A percentile compares a stretch with the other conserved stretches of the same genome.
phyloP scores from a whole-genome alignment of 257 asterid genomes.

The Gentiana dahurica region DNA sequence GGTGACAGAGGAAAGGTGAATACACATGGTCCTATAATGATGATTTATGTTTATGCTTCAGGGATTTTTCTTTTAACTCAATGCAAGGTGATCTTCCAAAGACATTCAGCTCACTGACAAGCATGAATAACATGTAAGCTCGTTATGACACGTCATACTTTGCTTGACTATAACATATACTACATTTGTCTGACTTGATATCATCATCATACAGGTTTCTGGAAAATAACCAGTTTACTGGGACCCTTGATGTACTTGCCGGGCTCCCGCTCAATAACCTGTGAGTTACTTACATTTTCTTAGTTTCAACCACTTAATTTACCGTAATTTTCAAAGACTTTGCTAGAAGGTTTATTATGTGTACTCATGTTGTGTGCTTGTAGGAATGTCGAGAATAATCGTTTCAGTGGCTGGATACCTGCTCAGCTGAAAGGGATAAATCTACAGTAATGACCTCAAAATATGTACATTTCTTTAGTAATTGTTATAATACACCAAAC shows the following conservation, averaged over 20 bases:
- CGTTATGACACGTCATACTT: background rate
- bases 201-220: conserved; percentile 50
- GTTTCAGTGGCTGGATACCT: conserved; percentile 83
- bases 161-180: background rate
- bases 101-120: conserved; percentile 46
- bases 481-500: too few relatives aligned
- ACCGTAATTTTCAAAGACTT: background rate
- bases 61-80: conserved; percentile 78
- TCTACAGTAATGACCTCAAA: conserved; percentile 35
- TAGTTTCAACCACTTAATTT: conserved; percentile 6
- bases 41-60: conserved; percentile 24
- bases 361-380: background rate
- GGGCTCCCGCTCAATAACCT: conserved; percentile 70
- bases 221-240: conserved; percentile 88
- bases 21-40: background rate
- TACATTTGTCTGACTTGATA: conserved; percentile 7
- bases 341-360: conserved; percentile 6
- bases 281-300: conserved; percentile 34
- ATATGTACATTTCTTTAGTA: too few relatives aligned
- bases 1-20: too few relatives aligned
- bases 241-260: conserved; percentile 78
- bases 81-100: conserved; percentile 77
- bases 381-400: conserved; percentile 88
- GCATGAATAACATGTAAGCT: conserved; percentile 61
- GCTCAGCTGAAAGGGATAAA: conserved; percentile 57